phyloP scores from a whole-genome alignment of 805 yeast species.

The Vanderwaltozyma yarrowii region DNA sequence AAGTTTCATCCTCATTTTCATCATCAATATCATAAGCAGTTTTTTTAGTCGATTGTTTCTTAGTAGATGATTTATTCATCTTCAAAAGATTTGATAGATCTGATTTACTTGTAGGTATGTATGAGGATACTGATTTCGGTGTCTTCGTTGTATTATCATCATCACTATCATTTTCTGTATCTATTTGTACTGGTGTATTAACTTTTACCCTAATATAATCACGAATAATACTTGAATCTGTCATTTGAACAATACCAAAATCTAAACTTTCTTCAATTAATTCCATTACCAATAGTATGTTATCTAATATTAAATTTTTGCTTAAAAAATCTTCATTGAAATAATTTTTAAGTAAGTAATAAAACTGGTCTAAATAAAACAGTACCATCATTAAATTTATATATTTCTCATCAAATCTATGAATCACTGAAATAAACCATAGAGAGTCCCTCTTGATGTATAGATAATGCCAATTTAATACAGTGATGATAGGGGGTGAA shows the following conservation, averaged over 20 bases:
- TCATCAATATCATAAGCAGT: neutral
- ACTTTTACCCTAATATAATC: slow-evolving; percentile 64
- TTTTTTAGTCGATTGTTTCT: neutral
- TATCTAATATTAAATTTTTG: slow-evolving; percentile 57
- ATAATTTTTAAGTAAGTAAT: slow-evolving; percentile 18
- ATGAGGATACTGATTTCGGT: slow-evolving; percentile 1
- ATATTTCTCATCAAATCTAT: slow-evolving; percentile 3
- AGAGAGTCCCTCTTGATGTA: slow-evolving; percentile 20
- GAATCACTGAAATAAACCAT: slow-evolving; percentile 16
- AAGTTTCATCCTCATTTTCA: slow-evolving; percentile 16
- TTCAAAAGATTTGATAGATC: neutral
- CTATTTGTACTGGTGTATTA: slow-evolving; percentile 24
- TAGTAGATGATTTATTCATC: neutral
- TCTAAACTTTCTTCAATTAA: slow-evolving; percentile 86
- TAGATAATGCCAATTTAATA: slow-evolving; percentile 12
- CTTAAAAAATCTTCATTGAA: slow-evolving; percentile 30
- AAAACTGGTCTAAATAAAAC: slow-evolving; percentile 20
- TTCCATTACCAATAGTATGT: slow-evolving; percentile 65
- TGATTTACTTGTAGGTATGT: slow-evolving; percentile 1
- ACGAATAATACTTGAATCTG: slow-evolving; percentile 66
- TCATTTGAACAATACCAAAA: slow-evolving; percentile 75
- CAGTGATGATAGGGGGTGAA: slow-evolving; percentile 13
- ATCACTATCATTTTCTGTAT: slow-evolving; percentile 1
- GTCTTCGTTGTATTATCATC: slow-evolving; percentile 3
- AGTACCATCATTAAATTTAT: slow-evolving; percentile 15